Evolutionary conservation across 1,139 yeast species (phyloP).

Genomic region (Sugiyamaella grinbergsii): DNA sequence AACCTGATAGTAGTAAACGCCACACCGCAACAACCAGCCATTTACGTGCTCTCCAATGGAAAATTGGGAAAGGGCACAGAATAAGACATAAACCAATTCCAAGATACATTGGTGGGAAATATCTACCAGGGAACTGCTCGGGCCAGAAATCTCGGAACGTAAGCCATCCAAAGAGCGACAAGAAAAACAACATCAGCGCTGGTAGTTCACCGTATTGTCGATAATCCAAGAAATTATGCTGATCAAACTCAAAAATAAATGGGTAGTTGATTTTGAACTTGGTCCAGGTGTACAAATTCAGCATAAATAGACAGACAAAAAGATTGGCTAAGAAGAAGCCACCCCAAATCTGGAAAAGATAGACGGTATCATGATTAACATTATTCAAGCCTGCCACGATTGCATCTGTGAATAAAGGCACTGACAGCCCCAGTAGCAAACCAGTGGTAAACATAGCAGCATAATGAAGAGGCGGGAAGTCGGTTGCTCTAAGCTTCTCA

Average conservation of each 20-base stretch:
- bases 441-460: conserved; percentile 50
- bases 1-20: conserved; percentile 76
- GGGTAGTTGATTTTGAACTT: conserved; percentile 78
- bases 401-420: conserved; percentile 62
- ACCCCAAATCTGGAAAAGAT: conserved; percentile 83
- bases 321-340: conserved; percentile 74
- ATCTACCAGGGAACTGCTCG: conserved; percentile 57
- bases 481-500: conserved; percentile 65
- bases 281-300: conserved; percentile 75
- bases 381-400: conserved; percentile 52
- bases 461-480: conserved; percentile 43
- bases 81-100: conserved; percentile 56
- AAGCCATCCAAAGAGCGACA: conserved; percentile 70
- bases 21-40: conserved; percentile 77
- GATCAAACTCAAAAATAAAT: conserved; percentile 87
- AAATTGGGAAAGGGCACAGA: conserved; percentile 54
- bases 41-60: conserved; percentile 58
- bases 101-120: conserved; percentile 80
- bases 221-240: conserved; percentile 66
- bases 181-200: conserved; percentile 55
- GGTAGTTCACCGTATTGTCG: conserved; percentile 68
- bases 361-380: conserved; percentile 43
- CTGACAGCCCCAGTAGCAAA: conserved; percentile 63
- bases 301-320: conserved; percentile 61
- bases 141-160: conserved; percentile 76